Evolutionary conservation across 2,329 filamentous ascomycete species (phyloP), one percentile per base, ranked within the genome.

Genomic region (Lecanicillium sp.): DNA sequence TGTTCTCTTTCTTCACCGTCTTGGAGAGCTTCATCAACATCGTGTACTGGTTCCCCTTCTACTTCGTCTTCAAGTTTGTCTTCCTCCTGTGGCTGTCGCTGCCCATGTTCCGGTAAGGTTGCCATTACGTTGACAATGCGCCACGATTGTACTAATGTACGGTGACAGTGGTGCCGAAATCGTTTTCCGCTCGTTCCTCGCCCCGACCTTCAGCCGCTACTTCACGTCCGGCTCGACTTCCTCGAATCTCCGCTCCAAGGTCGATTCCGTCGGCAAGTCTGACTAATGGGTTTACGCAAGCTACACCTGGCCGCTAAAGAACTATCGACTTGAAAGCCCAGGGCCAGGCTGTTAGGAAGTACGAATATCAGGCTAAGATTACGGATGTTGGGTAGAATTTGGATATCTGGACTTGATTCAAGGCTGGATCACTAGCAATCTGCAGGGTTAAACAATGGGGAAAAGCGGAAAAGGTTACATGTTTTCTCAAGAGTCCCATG

Each of bases 31-130:
- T 84, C 45, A 68, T 94, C 57, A 88, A 76, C 66, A 84, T 87
- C 47, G 84, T 90, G 47, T 92, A 92, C 77, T 94, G 86, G 86
- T 87, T 94, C 73, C 84, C 92, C 60, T 98, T 98, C 74, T 98
- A 98, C 84, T 98, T 87, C 70, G 90, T 89, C 61, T 97, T 98
- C 84, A 98, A 98, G 79, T 96, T 98, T 61, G 72, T 94, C 60
- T 84, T 97, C 64, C 77, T 97, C 56, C 81, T 98, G 63, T 98
- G 92, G 92, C 88, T 98, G 71, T 81, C 90, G 54, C 87, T 98
- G 57, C 92, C 92, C 64, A 77, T 86, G 65, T 96, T 94, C 73
- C 74, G 74, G 90, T 96, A 82, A 61, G 83, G 71, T 35, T 25
- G 41, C 19, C 18, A 30, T n/a, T 18, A 18, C 17, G n/a, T n/a